Base-by-base conservation (phyloP, 306 rosid species). In the Cicer cuneatum region DNA sequence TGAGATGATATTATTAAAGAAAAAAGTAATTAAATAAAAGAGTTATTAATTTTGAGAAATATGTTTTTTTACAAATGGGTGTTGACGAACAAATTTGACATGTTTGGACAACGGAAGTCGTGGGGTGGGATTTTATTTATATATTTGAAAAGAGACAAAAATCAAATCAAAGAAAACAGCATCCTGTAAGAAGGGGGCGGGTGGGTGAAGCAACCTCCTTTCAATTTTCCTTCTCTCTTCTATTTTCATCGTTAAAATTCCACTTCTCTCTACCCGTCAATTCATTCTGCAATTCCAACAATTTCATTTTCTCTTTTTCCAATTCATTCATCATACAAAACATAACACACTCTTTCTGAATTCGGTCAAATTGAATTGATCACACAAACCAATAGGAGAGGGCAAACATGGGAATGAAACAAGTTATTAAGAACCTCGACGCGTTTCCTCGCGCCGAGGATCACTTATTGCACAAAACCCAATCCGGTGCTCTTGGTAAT, bases 371-470 rank as follows among this genome's bases (percentile, higher is more conserved):
- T n/a, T 14, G 35, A 42, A 71, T 42, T 39, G 19, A 12, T 16
- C 64, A 12, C 13, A 37, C 29, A 46, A 9, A 10, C 8, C 10
- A 14, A 72, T 15, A 9, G 35, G 35, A 29, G 5, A 38, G 63
- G 81, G 53, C 40, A 39, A 65, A 78, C 79, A 91, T 94, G 99
- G 90, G 99, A 19, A 21, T 94, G 73, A 94, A 78, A 72, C 93
- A 90, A 80, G 84, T 89, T 38, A 76, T 94, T 35, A 90, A 76
- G 87, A 90, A 83, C 78, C 79, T 94, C 38, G 99, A 94, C 76
- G 99, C 99, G 8, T 94, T 94, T 81, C 99, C 99, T 39, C 96
- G 99, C 63, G 89, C 99, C 12, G 99, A 94, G 70, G 99, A 94
- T 43, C 99, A 94, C 63, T 89, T 94, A 87, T 60, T 92, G 89